Conservation (phyloP, 1,139 yeast species). For the Suhomyces coccinellae region DNA sequence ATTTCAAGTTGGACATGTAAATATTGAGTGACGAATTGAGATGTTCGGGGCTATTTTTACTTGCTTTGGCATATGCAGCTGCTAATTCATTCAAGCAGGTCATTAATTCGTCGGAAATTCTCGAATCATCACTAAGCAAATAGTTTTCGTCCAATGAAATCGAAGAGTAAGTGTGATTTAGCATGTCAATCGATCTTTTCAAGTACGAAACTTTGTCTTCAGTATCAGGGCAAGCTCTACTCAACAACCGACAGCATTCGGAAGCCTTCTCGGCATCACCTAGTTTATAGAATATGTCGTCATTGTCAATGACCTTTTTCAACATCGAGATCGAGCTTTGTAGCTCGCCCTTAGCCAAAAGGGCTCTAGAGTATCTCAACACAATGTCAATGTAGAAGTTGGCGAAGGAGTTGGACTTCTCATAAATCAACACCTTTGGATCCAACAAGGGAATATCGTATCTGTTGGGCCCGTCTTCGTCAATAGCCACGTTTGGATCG, state of each 20-base stretch:
- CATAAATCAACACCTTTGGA: slow-evolving; percentile 30
- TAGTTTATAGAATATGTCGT: slow-evolving; percentile 38
- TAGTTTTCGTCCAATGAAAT: slow-evolving; percentile 29
- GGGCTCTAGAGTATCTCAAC: slow-evolving; percentile 42
- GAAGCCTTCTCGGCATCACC: slow-evolving; percentile 50
- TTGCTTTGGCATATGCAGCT: slow-evolving; percentile 27
- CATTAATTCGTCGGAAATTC: slow-evolving; percentile 42
- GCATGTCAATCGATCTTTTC: slow-evolving; percentile 44
- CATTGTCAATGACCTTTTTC: slow-evolving; percentile 35
- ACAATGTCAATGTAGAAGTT: slow-evolving; percentile 49
- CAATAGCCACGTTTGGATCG: slow-evolving; percentile 27
- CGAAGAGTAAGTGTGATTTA: slow-evolving; percentile 29
- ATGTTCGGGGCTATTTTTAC: slow-evolving; percentile 12
- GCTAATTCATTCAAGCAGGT: slow-evolving; percentile 39
- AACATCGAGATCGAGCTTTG: slow-evolving; percentile 33
- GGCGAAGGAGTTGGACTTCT: slow-evolving; percentile 36
- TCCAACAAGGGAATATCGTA: slow-evolving; percentile 38
- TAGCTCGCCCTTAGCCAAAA: slow-evolving; percentile 44
- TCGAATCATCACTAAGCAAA: slow-evolving; percentile 28
- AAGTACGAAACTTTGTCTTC: slow-evolving; percentile 37
- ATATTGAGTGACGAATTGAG: slow-evolving; percentile 34
- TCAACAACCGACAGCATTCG: slow-evolving; percentile 42
- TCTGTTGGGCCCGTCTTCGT: slow-evolving; percentile 25
- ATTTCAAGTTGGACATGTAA: slow-evolving; percentile 39
- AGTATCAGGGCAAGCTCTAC: slow-evolving; percentile 27